Conservation (phyloP, 257 asterid genomes). For the Nicotiana undulata region DNA sequence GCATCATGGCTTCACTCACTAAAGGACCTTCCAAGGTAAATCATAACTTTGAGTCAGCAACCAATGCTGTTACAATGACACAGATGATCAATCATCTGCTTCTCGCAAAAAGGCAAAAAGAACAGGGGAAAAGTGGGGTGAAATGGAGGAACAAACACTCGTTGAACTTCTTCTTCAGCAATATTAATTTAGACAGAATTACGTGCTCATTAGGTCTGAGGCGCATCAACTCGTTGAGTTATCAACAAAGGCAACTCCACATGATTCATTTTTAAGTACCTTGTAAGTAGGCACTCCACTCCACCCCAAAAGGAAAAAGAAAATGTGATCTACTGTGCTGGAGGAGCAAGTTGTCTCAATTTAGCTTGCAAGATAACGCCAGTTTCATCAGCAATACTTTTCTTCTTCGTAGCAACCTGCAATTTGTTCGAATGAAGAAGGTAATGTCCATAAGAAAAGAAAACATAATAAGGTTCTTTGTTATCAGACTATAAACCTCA, state of each 20-base stretch:
- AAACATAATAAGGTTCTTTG: background rate
- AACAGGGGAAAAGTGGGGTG: background rate
- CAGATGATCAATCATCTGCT: background rate
- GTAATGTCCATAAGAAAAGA: background rate
- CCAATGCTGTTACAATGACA: background rate
- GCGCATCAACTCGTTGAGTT: background rate
- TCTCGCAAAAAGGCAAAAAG: background rate
- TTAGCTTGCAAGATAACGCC: constrained; percentile 73
- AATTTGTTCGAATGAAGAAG: background rate
- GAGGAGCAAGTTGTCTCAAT: constrained; percentile 48
- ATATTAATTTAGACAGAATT: background rate
- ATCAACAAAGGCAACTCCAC: background rate
- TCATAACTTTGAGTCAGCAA: background rate
- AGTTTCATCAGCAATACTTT: constrained; percentile 70
- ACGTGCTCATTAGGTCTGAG: background rate
- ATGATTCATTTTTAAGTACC: background rate
- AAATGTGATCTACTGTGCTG: constrained; percentile 25
- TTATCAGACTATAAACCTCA: background rate
- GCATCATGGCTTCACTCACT: background rate
- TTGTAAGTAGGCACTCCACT: background rate
- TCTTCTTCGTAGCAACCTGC: constrained; percentile 84
- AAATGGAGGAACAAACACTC: background rate
- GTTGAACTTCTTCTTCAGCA: background rate
- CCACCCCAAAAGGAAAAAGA: background rate
- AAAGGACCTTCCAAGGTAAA: background rate